These are phyloP conservation scores for Colletotrichum sp. DNA, from an alignment of 2,329 filamentous ascomycete genomes.

Conservation along the genomic window DNA sequence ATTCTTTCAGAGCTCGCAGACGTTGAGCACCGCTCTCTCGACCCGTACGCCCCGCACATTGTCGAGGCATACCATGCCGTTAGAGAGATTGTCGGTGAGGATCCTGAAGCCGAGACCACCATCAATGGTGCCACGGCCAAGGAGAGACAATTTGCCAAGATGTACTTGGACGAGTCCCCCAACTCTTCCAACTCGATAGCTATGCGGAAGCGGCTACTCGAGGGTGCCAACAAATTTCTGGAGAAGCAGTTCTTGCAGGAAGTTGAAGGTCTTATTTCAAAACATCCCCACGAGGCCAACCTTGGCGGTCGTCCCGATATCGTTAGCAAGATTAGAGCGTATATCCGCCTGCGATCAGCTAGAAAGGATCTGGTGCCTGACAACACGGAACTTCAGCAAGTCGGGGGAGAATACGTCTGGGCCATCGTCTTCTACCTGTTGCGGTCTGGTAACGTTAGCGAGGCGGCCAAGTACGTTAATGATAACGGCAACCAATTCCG, in stretches of 20 bases:
- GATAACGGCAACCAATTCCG: conserved; percentile 81
- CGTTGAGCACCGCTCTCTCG: conserved; percentile 73
- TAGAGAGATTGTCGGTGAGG: conserved; percentile 79
- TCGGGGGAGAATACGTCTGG: conserved; percentile 88
- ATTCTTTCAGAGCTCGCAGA: conserved; percentile 78
- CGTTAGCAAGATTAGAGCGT: conserved; percentile 90
- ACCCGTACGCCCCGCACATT: conserved; percentile 75
- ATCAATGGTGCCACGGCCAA: conserved; percentile 69
- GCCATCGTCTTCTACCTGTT: conserved; percentile 92
- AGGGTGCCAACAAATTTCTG: conserved; percentile 79
- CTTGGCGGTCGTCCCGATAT: conserved; percentile 88
- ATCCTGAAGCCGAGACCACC: conserved; percentile 61
- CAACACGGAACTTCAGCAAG: conserved; percentile 78
- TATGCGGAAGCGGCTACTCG: conserved; percentile 80
- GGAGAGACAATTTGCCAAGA: conserved; percentile 77
- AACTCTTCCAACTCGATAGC: conserved; percentile 68
- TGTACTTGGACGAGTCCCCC: conserved; percentile 78
- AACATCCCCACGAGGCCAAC: conserved; percentile 86
- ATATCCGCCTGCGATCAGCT: conserved; percentile 79
- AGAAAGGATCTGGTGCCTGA: conserved; percentile 87
- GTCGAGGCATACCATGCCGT: conserved; percentile 84
- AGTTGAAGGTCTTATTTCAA: conserved; percentile 78
- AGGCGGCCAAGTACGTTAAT: conserved; percentile 87
- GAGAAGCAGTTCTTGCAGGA: conserved; percentile 82
- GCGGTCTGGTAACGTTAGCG: conserved; percentile 80